Conservation (phyloP, 2,329 filamentous ascomycete genomes). For the Aspergillus alliaceus region DNA sequence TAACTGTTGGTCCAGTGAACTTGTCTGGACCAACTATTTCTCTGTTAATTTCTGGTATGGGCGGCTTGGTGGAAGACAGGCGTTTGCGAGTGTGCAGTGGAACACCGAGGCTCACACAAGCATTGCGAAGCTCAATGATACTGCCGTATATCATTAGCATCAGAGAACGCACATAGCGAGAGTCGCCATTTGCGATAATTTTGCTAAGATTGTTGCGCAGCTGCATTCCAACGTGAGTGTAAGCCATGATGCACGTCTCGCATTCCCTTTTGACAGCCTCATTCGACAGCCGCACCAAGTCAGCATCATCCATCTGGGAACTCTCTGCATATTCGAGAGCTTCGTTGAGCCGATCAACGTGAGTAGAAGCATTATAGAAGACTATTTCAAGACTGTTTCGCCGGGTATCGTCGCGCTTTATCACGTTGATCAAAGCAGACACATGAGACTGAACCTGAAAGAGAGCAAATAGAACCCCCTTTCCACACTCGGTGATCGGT, state of each 20-base stretch:
- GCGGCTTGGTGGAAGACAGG: slow-evolving; percentile 25
- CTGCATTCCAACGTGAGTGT: slow-evolving; percentile 50
- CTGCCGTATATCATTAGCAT: slow-evolving; percentile 61
- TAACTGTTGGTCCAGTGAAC: slow-evolving; percentile 32
- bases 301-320: slow-evolving; percentile 51
- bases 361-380: slow-evolving; percentile 56
- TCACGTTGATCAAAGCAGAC: slow-evolving; percentile 47
- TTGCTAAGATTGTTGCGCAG: slow-evolving; percentile 50
- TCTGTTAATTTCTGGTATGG: slow-evolving; percentile 31
- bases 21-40: slow-evolving; percentile 28
- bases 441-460: slow-evolving; percentile 53
- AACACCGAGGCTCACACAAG: slow-evolving; percentile 53
- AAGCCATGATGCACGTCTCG: slow-evolving; percentile 51
- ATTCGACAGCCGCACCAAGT: slow-evolving; percentile 41
- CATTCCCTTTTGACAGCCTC: slow-evolving; percentile 49
- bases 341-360: slow-evolving; percentile 58
- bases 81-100: slow-evolving; percentile 35
- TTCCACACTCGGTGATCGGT: slow-evolving; percentile 56
- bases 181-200: slow-evolving; percentile 56
- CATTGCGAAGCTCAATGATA: slow-evolving; percentile 60
- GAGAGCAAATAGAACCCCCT: slow-evolving; percentile 56
- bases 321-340: slow-evolving; percentile 52
- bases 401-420: slow-evolving; percentile 48
- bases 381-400: slow-evolving; percentile 56
- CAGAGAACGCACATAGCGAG: slow-evolving; percentile 58